Evolutionary conservation across 371 early-diverging fungal genomes (phyloP).

Genomic region (Amoeboradix gromovi): DNA sequence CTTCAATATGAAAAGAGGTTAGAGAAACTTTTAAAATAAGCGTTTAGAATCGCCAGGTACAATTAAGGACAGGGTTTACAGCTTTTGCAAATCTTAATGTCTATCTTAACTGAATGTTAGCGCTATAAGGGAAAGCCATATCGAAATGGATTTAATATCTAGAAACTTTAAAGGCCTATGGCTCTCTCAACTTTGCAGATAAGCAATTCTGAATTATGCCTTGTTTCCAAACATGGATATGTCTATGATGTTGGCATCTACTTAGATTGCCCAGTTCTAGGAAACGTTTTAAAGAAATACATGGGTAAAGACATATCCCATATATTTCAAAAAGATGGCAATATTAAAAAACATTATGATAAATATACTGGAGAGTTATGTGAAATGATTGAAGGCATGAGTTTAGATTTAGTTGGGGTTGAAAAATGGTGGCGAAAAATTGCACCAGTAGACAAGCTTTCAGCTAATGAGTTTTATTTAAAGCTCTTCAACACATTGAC

Average conservation of each 20-base stretch:
- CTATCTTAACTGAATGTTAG: too few species aligned
- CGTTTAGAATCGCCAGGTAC: too few species aligned
- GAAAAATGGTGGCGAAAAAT: neutral
- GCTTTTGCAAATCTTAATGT: too few species aligned
- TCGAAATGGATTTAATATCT: too few species aligned
- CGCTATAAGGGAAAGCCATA: too few species aligned
- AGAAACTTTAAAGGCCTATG: too few species aligned
- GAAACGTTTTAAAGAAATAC: neutral
- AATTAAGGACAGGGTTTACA: too few species aligned
- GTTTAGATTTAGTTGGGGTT: neutral
- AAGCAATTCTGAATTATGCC: too few species aligned
- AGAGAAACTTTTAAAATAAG: too few species aligned
- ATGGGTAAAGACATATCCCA: neutral
- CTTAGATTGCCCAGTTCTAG: neutral
- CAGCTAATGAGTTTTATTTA: neutral
- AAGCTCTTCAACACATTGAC: neutral
- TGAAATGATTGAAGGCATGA: neutral
- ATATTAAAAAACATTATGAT: neutral
- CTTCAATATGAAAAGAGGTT: too few species aligned
- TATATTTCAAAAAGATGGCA: neutral
- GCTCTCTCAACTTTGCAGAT: too few species aligned
- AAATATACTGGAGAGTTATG: neutral
- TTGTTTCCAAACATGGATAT: too few species aligned
- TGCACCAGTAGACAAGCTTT: neutral
- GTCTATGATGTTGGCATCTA: neutral